Evolutionary conservation across 345 rosid species (phyloP), one percentile per base, ranked within the genome.

Genomic region (Erodium maritimum): DNA sequence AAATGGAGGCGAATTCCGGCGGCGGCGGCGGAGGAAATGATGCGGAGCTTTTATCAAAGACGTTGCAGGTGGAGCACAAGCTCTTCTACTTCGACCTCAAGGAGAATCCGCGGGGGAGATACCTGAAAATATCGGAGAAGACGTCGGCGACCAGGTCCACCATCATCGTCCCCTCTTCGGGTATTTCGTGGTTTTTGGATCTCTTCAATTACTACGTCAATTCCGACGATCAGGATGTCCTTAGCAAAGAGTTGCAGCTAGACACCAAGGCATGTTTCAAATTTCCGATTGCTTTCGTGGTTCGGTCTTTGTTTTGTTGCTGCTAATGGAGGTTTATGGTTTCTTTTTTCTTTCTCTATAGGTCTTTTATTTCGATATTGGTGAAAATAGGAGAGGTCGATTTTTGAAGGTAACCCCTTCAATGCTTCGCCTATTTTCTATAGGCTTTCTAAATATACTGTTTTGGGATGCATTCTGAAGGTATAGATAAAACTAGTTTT

Each of bases 71-170:
- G 52, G 97, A 84, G 71, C 97, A 91, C 71, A 88, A 91, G 75
- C 90, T 88, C 17, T 91, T 91, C 77, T 88, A 88, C 73, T 91
- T 88, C 63, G 97, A 91, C 81, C 88, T 88, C 53, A 88, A 88
- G 65, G 96, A 88, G 85, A 88, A 91, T 56, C 96, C 96, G 22
- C 86, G 97, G 18, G 99, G 99, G 8, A 74, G 99, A 20, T 93
- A 93, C 75, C 76, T 93, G 22, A 93, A 93, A 77, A 89, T 93
- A 64, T 93, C 96, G 8, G 96, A 93, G 86, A 93, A 93, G 72
- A 93, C 99, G 14, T 87, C 96, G 19, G 91, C 99, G 50, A 93
- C 96, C 22, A 76, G 99, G 80, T 89, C 99, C 74, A 93, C 99
- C 63, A 89, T 93, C 82, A 93, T 93, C 52, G 95, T 93, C 51